Conservation (phyloP, 2,329 filamentous ascomycete genomes). For the Venturiaceae sp. region DNA sequence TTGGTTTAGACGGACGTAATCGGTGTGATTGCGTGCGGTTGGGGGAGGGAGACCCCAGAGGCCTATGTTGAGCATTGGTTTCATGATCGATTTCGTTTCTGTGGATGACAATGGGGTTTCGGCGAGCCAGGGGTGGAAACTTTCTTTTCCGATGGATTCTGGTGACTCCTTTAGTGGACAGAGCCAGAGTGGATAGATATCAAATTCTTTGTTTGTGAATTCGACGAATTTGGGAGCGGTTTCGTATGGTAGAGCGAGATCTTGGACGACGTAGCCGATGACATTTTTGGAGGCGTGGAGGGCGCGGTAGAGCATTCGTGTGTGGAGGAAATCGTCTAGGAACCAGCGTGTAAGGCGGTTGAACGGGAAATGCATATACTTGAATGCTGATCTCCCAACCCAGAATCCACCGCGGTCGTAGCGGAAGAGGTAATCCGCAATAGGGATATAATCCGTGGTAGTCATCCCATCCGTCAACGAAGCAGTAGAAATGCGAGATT, state of each 20-base stretch:
- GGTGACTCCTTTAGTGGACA: conserved; percentile 23
- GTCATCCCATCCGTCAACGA: conserved; percentile 11
- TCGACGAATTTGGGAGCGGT: conserved; percentile 8
- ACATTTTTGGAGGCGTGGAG: conserved; percentile 52
- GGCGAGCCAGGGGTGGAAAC: conserved; percentile 8
- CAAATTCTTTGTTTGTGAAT: conserved; percentile 5
- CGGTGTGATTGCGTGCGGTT: conserved; percentile 12
- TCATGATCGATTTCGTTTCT: conserved; percentile 11
- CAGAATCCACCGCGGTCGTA: conserved; percentile 64
- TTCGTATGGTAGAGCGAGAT: conserved; percentile 35
- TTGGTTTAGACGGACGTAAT: conserved; percentile 46
- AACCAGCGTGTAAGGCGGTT: conserved; percentile 52
- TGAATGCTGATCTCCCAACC: conserved; percentile 53
- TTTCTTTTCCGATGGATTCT: not conserved
- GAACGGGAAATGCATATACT: conserved; percentile 56
- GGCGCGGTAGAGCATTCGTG: conserved; percentile 56
- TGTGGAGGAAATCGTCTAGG: conserved; percentile 54
- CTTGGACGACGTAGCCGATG: conserved; percentile 55
- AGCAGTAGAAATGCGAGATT: conserved; percentile 21
- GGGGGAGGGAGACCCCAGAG: conserved; percentile 36
- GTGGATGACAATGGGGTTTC: no score
- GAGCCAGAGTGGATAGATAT: conserved; percentile 36
- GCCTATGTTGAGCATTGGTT: conserved; percentile 48
- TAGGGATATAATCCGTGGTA: conserved; percentile 46
- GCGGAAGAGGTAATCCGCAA: conserved; percentile 62